These are phyloP conservation scores for Xylariaceae sp. DNA, from an alignment of 2,329 filamentous ascomycete species.

Conservation along the genomic window DNA sequence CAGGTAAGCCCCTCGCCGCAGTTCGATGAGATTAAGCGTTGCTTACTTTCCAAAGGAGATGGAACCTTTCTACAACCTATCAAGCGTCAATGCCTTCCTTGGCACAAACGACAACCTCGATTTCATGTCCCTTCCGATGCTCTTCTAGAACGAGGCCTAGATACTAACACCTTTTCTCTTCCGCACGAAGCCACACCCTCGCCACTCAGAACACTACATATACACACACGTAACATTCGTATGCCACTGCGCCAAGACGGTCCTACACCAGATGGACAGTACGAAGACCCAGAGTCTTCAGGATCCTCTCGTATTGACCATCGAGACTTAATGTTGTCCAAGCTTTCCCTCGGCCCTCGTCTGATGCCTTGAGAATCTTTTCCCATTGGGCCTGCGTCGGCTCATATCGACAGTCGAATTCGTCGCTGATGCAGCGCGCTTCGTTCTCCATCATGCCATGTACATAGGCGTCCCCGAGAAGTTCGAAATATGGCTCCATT, in stretches of 20 bases:
- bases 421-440: conserved; percentile 24
- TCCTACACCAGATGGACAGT: too few relatives aligned
- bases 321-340: conserved; percentile 13
- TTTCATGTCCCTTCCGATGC: conserved; percentile 2
- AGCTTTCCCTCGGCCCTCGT: conserved; percentile 16
- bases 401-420: conserved; percentile 22
- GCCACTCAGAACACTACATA: too few relatives aligned
- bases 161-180: neutral
- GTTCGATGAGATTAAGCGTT: neutral
- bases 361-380: conserved; percentile 14
- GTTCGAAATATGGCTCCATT: too few relatives aligned
- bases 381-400: conserved; percentile 18
- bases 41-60: conserved; percentile 6
- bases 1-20: conserved; percentile 13
- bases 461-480: too few relatives aligned
- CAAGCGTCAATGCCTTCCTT: conserved; percentile 25
- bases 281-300: too few relatives aligned
- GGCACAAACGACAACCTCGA: conserved; percentile 9
- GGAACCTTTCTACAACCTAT: conserved; percentile 26
- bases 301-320: too few relatives aligned
- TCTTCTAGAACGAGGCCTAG: neutral
- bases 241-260: too few relatives aligned
- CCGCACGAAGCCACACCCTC: too few relatives aligned
- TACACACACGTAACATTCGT: too few relatives aligned
- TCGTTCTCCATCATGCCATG: conserved; percentile 19